Percentiles rank a stretch among this genome's conserved stretches.
These are phyloP conservation scores for Cyberlindnera samutprakarnensis DNA, from an alignment of 805 yeast genomes.

Conservation along the genomic window DNA sequence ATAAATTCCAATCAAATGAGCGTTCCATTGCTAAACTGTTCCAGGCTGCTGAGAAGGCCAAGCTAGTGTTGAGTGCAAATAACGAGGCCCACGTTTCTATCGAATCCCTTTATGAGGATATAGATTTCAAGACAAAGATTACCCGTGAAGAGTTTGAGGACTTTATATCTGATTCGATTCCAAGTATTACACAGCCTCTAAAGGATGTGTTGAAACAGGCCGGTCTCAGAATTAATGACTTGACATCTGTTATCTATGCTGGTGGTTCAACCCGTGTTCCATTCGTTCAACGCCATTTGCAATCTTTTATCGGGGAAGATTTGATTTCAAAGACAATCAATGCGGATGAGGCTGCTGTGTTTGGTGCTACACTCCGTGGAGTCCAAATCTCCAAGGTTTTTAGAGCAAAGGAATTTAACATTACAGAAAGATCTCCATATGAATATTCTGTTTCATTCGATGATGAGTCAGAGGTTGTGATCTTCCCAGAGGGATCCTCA, in stretches of 20 bases:
- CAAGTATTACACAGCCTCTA: constrained; percentile 48
- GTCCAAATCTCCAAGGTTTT: constrained; percentile 63
- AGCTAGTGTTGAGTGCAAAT: constrained; percentile 82
- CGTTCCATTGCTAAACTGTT: constrained; percentile 61
- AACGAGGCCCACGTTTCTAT: constrained; percentile 67
- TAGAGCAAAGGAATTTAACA: constrained; percentile 51
- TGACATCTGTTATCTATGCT: constrained; percentile 65
- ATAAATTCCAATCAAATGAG: constrained; percentile 37
- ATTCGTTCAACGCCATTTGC: constrained; percentile 60
- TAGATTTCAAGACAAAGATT: constrained; percentile 62
- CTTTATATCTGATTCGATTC: constrained; percentile 31
- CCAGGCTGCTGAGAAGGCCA: constrained; percentile 85
- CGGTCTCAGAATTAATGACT: constrained; percentile 26
- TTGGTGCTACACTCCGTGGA: constrained; percentile 85
- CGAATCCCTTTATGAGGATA: constrained; percentile 67
- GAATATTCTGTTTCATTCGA: constrained; percentile 34
- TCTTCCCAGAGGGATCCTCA: constrained; percentile 42
- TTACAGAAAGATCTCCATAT: constrained; percentile 48
- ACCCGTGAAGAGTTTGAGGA: constrained; percentile 80
- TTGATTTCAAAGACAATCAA: constrained; percentile 75
- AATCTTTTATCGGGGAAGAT: constrained; percentile 48
- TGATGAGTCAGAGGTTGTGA: constrained; percentile 22
- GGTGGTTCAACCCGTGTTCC: constrained; percentile 96
- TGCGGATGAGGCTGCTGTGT: constrained; percentile 91
- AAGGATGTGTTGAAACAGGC: constrained; percentile 35